Base-by-base conservation (phyloP, 176 grass and related monocot species). In the Phyllostachys edulis region DNA sequence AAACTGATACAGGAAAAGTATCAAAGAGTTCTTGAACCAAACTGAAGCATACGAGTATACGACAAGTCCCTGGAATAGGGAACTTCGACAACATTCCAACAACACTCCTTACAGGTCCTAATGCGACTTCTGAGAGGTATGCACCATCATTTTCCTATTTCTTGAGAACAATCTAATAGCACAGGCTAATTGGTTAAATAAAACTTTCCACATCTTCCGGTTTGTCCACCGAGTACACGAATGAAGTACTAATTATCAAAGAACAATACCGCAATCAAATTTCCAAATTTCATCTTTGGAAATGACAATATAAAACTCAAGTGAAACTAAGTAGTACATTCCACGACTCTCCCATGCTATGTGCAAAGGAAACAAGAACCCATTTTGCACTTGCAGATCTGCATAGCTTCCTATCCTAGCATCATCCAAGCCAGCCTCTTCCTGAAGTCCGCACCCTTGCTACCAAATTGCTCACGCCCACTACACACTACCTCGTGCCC, bases 311-410 rank as follows among this genome's bases (percentile, higher is more conserved):
- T 39, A 73, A 32, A 49, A 47, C 5, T 7, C 14, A 75, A 76
- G 71, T 17, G 42, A 69, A 84, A 63, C 56, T 42, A 82, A 56
- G 42, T 29, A 29, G 29, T 56, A 15, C 32, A 56, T 8, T 49
- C 26, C n/a, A 75, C 36, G 27, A 62, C 16, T 21, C 14, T 50
- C 60, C 5, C 26, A 69, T 46, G 34, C 60, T 73, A 18, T 2
- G 0, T 41, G 41, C 10, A 55, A 54, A 16, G 21, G 9, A 46
- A 75, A 79, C 70, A 26, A 75, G 1, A 38, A 3, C 24, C 44
- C 21, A 71, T 86, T 71, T 45, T 3, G 64, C 55, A 55, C 20
- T 12, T 7, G 20, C 20, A 21, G 78, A 82, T 78, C 78, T 46
- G 39, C 0, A 20, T 17, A 82, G 46, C 20, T 23, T 15, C 37